These are phyloP conservation scores for Colletotrichum lindemuthianum DNA, from an alignment of 2,329 filamentous ascomycete species.

Conservation along the genomic window DNA sequence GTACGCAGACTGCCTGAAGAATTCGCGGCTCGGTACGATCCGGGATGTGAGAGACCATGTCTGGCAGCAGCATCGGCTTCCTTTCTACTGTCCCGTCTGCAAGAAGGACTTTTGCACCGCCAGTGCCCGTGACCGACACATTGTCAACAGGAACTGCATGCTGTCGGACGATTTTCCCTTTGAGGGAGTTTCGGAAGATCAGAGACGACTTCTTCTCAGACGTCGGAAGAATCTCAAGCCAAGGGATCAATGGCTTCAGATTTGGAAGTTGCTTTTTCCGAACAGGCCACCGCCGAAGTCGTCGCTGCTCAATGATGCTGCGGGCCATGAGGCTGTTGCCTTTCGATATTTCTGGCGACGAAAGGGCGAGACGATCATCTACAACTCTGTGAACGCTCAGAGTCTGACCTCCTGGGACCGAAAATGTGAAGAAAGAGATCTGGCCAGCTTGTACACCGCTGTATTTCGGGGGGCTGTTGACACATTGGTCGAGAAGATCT, in stretches of 20 bases:
- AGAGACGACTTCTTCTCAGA: not conserved
- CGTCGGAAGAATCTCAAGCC: not conserved
- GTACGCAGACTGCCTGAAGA: not conserved
- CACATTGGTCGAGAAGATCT: not conserved
- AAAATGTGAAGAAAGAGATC: not conserved
- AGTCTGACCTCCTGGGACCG: not conserved
- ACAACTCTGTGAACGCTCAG: not conserved
- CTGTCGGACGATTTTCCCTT: not conserved
- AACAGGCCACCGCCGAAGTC: not conserved
- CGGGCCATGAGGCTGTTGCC: not conserved
- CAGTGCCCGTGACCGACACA: not conserved
- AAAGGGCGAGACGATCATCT: not conserved
- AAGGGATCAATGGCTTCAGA: conserved; percentile 5
- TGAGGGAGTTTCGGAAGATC: conserved; percentile 9
- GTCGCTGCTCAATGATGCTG: not conserved
- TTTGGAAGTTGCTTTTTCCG: not conserved
- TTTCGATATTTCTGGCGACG: conserved; percentile 15
- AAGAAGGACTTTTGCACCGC: conserved; percentile 1
- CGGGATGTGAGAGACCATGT: conserved; percentile 5
- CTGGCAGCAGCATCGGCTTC: conserved; percentile 5
- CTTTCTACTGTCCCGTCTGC: conserved; percentile 14
- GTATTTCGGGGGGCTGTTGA: not conserved
- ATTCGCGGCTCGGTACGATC: not conserved
- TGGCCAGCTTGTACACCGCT: conserved; percentile 1
- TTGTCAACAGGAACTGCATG: not conserved